phyloP scores from a whole-genome alignment of 768 basidiomycete genomes.

The Mycena galopus region DNA sequence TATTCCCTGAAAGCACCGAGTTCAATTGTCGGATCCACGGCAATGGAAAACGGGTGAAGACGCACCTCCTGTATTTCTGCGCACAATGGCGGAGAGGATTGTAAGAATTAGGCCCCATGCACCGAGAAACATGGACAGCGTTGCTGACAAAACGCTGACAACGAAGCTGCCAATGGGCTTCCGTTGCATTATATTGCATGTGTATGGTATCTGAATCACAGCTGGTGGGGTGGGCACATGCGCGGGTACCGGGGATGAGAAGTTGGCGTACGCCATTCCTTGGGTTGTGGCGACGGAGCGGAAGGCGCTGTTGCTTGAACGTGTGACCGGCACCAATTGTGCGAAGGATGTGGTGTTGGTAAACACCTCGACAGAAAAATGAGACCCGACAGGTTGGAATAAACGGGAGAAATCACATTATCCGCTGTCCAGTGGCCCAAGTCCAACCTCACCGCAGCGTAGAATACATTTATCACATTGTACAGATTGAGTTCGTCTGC shows the following conservation, averaged over 20 bases:
- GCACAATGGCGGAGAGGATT: neutral
- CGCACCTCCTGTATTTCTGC: slow-evolving; percentile 1
- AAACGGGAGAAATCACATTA: slow-evolving; percentile 11
- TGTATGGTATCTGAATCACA: slow-evolving; percentile 30
- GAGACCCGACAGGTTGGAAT: neutral
- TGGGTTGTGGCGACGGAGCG: slow-evolving; percentile 1
- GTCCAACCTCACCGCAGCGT: slow-evolving; percentile 27
- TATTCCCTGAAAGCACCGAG: too few species aligned
- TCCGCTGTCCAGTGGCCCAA: slow-evolving; percentile 28
- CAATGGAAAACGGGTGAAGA: too few species aligned
- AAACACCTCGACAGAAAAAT: slow-evolving; percentile 12
- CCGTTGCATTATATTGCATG: slow-evolving; percentile 20
- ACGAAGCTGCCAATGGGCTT: slow-evolving; percentile 26
- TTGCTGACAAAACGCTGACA: slow-evolving; percentile 25
- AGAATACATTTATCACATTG: slow-evolving; percentile 26
- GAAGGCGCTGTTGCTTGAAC: neutral
- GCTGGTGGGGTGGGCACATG: slow-evolving; percentile 4
- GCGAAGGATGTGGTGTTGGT: slow-evolving; percentile 33
- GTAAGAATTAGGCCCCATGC: slow-evolving; percentile 6
- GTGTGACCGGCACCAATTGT: neutral
- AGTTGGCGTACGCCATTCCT: slow-evolving; percentile 30
- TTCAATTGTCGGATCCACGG: too few species aligned
- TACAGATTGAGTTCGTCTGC: slow-evolving; percentile 16
- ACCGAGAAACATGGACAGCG: slow-evolving; percentile 31
- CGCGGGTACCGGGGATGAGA: too few species aligned